phyloP scores from a whole-genome alignment of 345 rosid genomes.

The Euphorbia lathyris region DNA sequence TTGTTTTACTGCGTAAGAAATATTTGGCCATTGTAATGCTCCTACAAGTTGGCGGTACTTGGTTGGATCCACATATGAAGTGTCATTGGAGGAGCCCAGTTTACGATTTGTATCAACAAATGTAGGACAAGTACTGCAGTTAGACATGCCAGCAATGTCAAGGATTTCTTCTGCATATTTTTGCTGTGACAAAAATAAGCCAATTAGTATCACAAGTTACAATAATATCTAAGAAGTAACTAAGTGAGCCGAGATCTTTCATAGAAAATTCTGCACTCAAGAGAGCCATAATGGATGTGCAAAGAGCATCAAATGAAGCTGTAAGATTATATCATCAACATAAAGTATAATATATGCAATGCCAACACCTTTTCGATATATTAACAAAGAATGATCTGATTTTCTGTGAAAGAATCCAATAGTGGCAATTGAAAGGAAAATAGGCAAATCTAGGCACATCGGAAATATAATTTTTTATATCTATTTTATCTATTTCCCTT shows the following conservation, averaged over 20 bases:
- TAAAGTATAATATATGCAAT: neutral
- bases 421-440: no score
- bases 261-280: neutral
- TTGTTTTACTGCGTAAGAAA: neutral
- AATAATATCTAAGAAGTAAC: neutral
- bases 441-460: no score
- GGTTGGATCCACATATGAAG: neutral
- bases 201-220: neutral
- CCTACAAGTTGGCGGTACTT: neutral
- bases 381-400: neutral
- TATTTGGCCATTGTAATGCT: neutral
- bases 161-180: neutral
- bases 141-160: neutral
- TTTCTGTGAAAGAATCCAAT: neutral
- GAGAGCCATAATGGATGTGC: neutral
- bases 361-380: neutral
- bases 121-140: neutral
- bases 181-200: neutral
- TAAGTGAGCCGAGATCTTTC: neutral
- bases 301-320: neutral
- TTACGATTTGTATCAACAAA: neutral
- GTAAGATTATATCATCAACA: no score
- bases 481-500: no score
- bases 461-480: no score
- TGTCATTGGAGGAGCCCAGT: neutral